A percentile compares a stretch with the other conserved stretches of the same genome.
phyloP scores from a whole-genome alignment of 441 rosid species.

The Jatropha multifida region DNA sequence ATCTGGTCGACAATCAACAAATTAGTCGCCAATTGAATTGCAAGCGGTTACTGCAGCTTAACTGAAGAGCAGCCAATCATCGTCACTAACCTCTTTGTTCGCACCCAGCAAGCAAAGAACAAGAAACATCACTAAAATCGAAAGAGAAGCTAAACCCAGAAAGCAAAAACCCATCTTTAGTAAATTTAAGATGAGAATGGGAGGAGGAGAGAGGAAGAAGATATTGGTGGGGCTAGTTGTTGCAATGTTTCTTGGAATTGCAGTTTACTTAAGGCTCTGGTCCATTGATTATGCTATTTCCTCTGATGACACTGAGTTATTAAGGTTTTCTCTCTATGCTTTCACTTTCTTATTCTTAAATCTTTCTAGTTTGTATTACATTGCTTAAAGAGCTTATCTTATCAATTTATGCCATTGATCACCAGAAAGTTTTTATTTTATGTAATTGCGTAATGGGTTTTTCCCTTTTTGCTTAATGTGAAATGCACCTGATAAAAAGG shows the following conservation, averaged over 20 bases:
- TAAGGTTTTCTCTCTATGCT: conserved; percentile 48
- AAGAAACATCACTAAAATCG: background rate
- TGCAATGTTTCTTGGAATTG: conserved; percentile 68
- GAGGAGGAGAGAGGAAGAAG: conserved; percentile 51
- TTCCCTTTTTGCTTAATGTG: background rate
- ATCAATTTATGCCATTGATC: background rate
- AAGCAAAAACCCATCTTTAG: background rate
- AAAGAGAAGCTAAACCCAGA: background rate
- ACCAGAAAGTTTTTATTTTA: background rate
- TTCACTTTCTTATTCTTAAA: background rate
- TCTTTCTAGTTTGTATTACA: background rate
- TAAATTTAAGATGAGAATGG: conserved; percentile 28
- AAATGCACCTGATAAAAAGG: background rate
- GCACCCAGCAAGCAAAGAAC: background rate
- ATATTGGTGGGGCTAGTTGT: conserved; percentile 50
- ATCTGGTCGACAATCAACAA: background rate
- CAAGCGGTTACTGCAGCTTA: background rate
- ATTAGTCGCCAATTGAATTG: background rate
- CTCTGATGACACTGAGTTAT: conserved; percentile 61
- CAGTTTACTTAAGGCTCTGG: conserved; percentile 87
- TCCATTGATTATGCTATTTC: conserved; percentile 73
- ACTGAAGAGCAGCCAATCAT: background rate
- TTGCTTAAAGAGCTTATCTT: background rate
- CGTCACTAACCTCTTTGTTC: background rate
- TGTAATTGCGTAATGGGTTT: background rate